Evolutionary conservation across 2,329 filamentous ascomycete species (phyloP), one percentile per base, ranked within the genome.

Genomic region (Ascochyta fabae): DNA sequence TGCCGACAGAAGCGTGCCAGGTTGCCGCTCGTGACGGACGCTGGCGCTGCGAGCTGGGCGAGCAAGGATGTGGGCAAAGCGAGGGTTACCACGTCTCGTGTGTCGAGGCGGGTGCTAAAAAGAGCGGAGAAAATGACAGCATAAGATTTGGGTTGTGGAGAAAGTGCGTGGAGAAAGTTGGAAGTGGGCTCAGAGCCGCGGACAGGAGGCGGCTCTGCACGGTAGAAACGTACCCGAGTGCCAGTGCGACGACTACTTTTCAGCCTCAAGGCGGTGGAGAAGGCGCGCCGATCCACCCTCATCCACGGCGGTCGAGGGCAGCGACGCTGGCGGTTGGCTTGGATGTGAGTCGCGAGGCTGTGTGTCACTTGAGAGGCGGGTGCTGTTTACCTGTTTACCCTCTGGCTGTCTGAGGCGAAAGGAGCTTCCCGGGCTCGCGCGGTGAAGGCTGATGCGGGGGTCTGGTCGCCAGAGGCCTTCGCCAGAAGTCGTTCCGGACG

Each of bases 221-320:
- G 60, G 65, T 64, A 59, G 49, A 60, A 65, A 73, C 71, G 61
- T 75, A 75, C 72, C 71, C 71, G 72, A 51, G 61, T 62, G 62
- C 61, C 62, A 67, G 72, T 74, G 71, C 70, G 63, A 73, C 68
- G 62, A 64, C 61, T 66, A 60, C 56, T 61, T 68, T 73, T 73
- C 65, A 72, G 70, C 70, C 70, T 73, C 71, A 73, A 70, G 66
- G 61, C 61, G 65, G 71, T 72, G 72, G 69, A 67, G 64, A 65
- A 62, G 53, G 64, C 55, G 54, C 65, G 72, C 69, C 72, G 69
- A 73, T 73, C 67, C 60, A 31, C 50, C 36, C 45, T 49, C 58
- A 63, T 61, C 44, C 45, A 48, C 53, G 44, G 48, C 41, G 47
- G 42, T 31, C 36, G 47, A 24, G 23, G 42, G 19, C 39, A 40